Base-by-base conservation (phyloP, 257 asterid species). In the Voacanga thouarsii region DNA sequence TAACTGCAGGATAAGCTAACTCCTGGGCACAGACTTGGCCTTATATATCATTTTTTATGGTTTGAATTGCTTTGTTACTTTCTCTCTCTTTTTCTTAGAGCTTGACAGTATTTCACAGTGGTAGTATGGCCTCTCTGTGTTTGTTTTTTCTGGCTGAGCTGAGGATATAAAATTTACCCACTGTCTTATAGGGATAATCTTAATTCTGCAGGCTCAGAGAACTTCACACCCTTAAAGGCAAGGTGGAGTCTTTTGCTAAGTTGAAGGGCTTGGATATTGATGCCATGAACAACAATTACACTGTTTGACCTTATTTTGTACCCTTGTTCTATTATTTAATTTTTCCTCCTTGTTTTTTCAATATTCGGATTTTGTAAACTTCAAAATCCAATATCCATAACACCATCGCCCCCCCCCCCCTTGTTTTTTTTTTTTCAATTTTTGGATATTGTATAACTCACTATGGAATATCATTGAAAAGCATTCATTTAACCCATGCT, bases 201-300 rank as follows among this genome's bases (percentile, higher is more conserved):
- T 76, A 28, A 24, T 78, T 39, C 49, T 79, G 83, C 81, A 88
- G 92, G 86, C 72, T 88, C 76, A 83, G 92, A 79, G 92, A 86
- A 83, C 85, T 88, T n/a, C 92, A 84, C 68, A 84, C 90, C 65
- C 86, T 88, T 19, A 84, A 88, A 76, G 92, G 90, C 66, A 86
- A 83, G 78, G 92, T 86, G 83, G 92, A 88, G 83, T 88, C 90
- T 68, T 82, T 83, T 74, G 92, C 85, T 47, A 86, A 85, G 84
- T 82, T 86, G 66, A 84, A 75, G 83, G 92, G 92, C 67, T 56
- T 88, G 70, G 92, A 88, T 74, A 83, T 86, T 41, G 90, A 88
- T 55, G 74, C 82, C 80, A 88, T 84, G 80, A 80, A 88, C 86
- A 82, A 82, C 44, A 87, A 88, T 77, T 88, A 88, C 79, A 86